Evolutionary conservation across 2,329 filamentous ascomycete genomes (phyloP), one percentile per base, ranked within the genome.

Genomic region (Calcarisporium arbuscula): DNA sequence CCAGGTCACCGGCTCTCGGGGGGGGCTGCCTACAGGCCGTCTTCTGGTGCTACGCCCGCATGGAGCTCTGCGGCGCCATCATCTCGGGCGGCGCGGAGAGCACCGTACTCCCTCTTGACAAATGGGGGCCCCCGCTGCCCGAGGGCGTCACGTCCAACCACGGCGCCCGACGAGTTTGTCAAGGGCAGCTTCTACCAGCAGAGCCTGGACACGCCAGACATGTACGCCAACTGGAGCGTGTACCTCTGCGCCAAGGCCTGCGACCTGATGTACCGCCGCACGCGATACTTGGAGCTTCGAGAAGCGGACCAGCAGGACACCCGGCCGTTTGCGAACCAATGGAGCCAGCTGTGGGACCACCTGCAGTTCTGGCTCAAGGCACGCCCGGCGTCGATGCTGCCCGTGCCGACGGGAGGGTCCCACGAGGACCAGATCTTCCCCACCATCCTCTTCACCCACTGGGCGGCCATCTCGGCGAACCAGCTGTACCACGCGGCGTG

Each of bases 221-320:
- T 71, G 62, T 67, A 75, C 41, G 74, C 74, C 20, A 78, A 78
- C 44, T 73, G 72, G 42, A 64, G 73, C 7, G 72, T 79, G 3
- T 79, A 72, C 42, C 60, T 80, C 2, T 69, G 64, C 32, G 67
- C 72, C 5, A 64, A 62, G 36, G 64, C 65, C 3, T 72, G 66
- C 38, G 64, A 74, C 42, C 61, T 77, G 4, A 55, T 72, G 10
- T 62, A 66, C 8, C 60, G 66, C 34, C 64, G 64, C 14, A 72
- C 69, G 4, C 64, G 65, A 21, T 68, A 60, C 41, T 44, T 63
- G 4, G 69, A 74, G 43, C 54, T 72, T 2, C 65, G 62, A 6
- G 59, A 67, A 35, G 49, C 57, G 7, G 68, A 68, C 40, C 62
- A 62, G 5, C 68, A 65, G 35, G 55, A 60, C 16, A 50, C 56